A percentile compares a stretch with the other conserved stretches of the same genome.
Evolutionary conservation across 2,329 filamentous ascomycete species (phyloP).

Genomic region (Fusarium denticulatum): DNA sequence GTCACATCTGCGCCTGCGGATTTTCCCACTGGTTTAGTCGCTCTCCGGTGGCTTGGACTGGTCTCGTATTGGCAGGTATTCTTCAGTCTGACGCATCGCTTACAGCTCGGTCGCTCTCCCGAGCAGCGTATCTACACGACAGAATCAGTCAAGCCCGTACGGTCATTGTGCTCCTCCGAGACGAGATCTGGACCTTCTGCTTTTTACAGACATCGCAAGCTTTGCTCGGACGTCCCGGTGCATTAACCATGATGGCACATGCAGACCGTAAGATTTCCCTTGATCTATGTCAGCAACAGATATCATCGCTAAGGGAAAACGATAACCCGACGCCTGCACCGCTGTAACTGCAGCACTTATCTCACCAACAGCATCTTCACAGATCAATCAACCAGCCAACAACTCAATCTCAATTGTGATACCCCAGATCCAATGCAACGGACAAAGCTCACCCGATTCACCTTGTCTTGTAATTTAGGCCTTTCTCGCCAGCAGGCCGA

Average conservation of each 20-base stretch:
- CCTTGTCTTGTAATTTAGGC: background rate
- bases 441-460: background rate
- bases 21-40: too few relatives aligned
- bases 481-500: too few relatives aligned
- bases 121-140: slow-evolving; percentile 24
- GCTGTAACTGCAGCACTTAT: background rate
- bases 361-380: background rate
- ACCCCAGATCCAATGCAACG: background rate
- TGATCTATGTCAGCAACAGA: background rate
- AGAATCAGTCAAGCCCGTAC: too few relatives aligned
- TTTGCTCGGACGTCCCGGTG: slow-evolving; percentile 21
- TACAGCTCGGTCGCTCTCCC: slow-evolving; percentile 29
- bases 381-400: too few relatives aligned
- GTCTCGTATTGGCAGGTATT: background rate
- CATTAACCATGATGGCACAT: background rate
- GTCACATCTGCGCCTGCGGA: too few relatives aligned
- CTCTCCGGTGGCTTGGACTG: too few relatives aligned
- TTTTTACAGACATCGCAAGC: slow-evolving; percentile 29
- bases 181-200: slow-evolving; percentile 11
- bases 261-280: background rate
- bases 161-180: too few relatives aligned
- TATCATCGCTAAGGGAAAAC: background rate
- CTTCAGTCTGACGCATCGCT: slow-evolving; percentile 14
- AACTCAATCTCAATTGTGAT: background rate
- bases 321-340: background rate